Evolutionary conservation across 2,329 filamentous ascomycete genomes (phyloP).

Genomic region (Chaetomiaceae sp.): DNA sequence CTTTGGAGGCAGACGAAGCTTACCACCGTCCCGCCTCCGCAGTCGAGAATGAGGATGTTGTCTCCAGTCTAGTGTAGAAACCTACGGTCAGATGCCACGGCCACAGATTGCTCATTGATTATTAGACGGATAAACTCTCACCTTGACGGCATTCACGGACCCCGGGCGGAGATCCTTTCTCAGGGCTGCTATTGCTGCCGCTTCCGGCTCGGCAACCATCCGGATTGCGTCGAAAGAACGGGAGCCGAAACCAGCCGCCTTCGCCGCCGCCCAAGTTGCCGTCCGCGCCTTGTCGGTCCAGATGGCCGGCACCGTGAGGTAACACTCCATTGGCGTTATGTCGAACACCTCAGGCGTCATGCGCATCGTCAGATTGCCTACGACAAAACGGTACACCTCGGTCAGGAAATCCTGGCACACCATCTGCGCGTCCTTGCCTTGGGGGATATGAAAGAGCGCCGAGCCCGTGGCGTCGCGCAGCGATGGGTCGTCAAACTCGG

Average conservation of each 20-base stretch:
- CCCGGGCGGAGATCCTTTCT: not conserved
- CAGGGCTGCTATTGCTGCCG: not conserved
- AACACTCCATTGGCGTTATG: slow-evolving; percentile 5
- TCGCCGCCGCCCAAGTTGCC: not conserved
- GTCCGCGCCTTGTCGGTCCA: slow-evolving; percentile 1
- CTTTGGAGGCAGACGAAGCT: not conserved
- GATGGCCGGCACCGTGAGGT: slow-evolving; percentile 2
- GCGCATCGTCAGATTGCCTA: slow-evolving; percentile 2
- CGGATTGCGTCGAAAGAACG: not conserved
- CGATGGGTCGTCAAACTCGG: slow-evolving; percentile 3
- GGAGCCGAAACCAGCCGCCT: slow-evolving; percentile 1
- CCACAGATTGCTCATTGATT: no score
- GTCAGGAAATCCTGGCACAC: slow-evolving; percentile 5
- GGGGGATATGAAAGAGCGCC: not conserved
- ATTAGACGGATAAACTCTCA: not conserved
- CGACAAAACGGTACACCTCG: slow-evolving; percentile 3
- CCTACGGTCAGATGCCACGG: not conserved
- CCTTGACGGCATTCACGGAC: not conserved
- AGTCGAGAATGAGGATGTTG: slow-evolving; percentile 4
- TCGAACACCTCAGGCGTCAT: slow-evolving; percentile 1
- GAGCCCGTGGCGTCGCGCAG: not conserved
- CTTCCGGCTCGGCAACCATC: not conserved
- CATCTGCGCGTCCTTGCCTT: slow-evolving; percentile 2
- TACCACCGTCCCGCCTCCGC: slow-evolving; percentile 2
- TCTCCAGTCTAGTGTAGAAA: not conserved